Evolutionary conservation across 768 basidiomycete species (phyloP), one percentile per base, ranked within the genome.

Genomic region (Psilocybe sp.): DNA sequence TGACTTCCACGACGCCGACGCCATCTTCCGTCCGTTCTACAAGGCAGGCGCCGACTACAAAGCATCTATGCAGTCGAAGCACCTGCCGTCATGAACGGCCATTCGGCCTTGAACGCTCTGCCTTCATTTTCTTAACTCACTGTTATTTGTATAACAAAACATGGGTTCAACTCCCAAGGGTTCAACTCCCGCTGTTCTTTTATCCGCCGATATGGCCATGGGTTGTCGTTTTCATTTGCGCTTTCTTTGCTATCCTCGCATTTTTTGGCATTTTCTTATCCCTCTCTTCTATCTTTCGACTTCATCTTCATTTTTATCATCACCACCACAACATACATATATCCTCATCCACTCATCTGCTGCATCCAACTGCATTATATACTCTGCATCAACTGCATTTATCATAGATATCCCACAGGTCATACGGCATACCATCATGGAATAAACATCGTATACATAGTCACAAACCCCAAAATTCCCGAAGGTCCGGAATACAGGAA

Each of bases 1-100:
- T 71, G 87, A 96, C 66, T 98, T 92, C 82, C 88, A 90, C 68
- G 79, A 88, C 61, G 67, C 84, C 2, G 76, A 87, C 42, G 86
- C 86, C 16, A 95, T 98, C 69, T 98, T 95, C 66, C 74, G 76
- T 58, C 90, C 92, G 2, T 96, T 98, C 77, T 74, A 81, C 68
- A 82, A 84, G 65, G 86, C 85, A 11, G 87, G 85, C 33, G 80
- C 78, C 37, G 82, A 87, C 64, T 81, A 80, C 52, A 28, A 28
- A 28, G 65, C 70, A 12, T 69, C 74, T 31, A 59, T 66, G 23
- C 69, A 71, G 40, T 47, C 66, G 38, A 71, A 70, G 52, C 66
- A 37, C 67, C 68, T 15, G 61, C 60, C 35, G 61, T 68, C 41
- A 7, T 28, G 23, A 80, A 81, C 55, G 75, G 77, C 5, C 69